These are phyloP conservation scores for Fusarium succisae DNA, from an alignment of 2,329 filamentous ascomycete species.

Conservation along the genomic window DNA sequence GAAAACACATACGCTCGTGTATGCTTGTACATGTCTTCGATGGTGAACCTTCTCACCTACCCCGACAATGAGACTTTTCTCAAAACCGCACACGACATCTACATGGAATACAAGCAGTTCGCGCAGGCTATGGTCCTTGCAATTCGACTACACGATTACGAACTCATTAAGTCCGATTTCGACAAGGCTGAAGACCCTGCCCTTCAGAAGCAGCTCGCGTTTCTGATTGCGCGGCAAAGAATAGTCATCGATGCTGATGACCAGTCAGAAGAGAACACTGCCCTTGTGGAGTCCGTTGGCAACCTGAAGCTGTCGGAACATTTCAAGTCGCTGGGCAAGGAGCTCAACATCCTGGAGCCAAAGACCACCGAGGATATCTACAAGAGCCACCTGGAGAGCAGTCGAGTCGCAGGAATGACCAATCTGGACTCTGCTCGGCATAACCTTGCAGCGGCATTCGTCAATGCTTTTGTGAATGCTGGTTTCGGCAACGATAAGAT, in stretches of 20 bases:
- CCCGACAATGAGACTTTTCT: slow-evolving; percentile 98
- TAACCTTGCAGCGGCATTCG: slow-evolving; percentile 94
- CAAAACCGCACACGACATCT: slow-evolving; percentile 90
- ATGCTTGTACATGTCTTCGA: slow-evolving; percentile 98
- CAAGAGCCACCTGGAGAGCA: slow-evolving; percentile 98
- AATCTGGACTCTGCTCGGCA: slow-evolving; percentile 96
- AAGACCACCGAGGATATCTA: slow-evolving; percentile 99
- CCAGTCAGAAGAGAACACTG: slow-evolving; percentile 73
- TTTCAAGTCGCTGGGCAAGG: slow-evolving; percentile 93
- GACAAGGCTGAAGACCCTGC: slow-evolving; percentile 81
- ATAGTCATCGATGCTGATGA: slow-evolving; percentile 80
- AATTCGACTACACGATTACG: slow-evolving; percentile 88
- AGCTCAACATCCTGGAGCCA: slow-evolving; percentile 95
- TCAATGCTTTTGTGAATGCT: slow-evolving; percentile 96
- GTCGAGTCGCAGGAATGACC: slow-evolving; percentile 88
- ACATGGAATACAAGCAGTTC: slow-evolving; percentile 90
- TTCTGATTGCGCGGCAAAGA: slow-evolving; percentile 89
- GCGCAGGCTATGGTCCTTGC: slow-evolving; percentile 94
- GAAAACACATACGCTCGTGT: slow-evolving; percentile 93
- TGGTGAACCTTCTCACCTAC: slow-evolving; percentile 97
- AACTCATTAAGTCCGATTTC: slow-evolving; percentile 85
- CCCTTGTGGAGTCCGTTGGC: slow-evolving; percentile 83
- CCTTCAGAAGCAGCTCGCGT: slow-evolving; percentile 91
- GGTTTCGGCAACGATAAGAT: slow-evolving; percentile 97
- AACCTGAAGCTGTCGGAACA: slow-evolving; percentile 90